Conservation (phyloP, 768 basidiomycete species). For the Clitopilus passeckerianus region DNA sequence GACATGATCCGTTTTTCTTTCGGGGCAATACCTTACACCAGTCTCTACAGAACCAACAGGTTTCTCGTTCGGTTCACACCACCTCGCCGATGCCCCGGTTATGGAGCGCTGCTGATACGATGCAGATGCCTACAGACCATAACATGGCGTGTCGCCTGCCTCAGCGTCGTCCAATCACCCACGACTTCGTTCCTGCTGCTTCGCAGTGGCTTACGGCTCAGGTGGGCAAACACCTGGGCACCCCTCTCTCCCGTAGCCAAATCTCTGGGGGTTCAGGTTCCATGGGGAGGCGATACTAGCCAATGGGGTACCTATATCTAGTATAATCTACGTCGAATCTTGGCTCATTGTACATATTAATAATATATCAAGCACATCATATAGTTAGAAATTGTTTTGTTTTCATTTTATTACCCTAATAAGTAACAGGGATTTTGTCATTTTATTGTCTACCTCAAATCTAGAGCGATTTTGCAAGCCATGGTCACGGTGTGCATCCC, state of each 20-base stretch:
- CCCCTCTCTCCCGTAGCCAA: neutral
- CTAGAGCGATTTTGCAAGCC: no score
- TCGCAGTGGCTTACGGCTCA: neutral
- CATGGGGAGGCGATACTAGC: constrained; percentile 16
- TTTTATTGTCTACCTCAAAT: no score
- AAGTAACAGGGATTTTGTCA: no score
- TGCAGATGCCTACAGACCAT: neutral
- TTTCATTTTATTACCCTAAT: no score
- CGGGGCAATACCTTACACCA: neutral
- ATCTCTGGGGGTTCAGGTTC: neutral
- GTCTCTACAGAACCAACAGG: neutral
- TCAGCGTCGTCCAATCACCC: no score
- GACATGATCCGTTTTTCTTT: neutral
- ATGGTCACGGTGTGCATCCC: no score
- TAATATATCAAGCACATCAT: no score
- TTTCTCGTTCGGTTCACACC: neutral
- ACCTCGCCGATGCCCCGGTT: neutral
- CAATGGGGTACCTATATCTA: no score
- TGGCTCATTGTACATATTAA: no score
- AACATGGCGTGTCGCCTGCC: no score
- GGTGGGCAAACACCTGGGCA: neutral
- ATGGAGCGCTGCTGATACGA: neutral
- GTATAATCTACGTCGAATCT: constrained; percentile 3
- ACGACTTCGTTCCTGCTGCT: no score
- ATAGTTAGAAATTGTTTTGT: no score